Conservation (phyloP, 352 stramenopile species). For the Pythium aristosporum region DNA sequence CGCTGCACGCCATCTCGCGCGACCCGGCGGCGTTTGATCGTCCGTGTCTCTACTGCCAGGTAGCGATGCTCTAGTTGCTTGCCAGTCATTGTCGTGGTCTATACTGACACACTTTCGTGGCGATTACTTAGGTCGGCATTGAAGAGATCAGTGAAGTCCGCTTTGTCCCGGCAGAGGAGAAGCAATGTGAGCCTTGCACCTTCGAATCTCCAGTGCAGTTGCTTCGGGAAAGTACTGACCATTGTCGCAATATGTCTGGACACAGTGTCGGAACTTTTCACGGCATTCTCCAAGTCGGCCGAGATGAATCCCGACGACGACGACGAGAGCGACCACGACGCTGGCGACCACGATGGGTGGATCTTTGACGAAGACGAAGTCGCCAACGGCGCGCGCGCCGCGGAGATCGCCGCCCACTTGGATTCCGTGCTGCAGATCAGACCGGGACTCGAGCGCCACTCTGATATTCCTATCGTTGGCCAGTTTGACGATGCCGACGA, state of each 20-base stretch:
- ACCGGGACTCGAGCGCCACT: constrained; percentile 35
- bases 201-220: not conserved
- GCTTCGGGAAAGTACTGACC: not conserved
- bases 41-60: constrained; percentile 82
- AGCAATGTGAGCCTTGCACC: constrained; percentile 44
- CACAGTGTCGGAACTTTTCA: constrained; percentile 70
- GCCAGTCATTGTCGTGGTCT: not conserved
- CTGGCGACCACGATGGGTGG: constrained; percentile 46
- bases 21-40: constrained; percentile 58
- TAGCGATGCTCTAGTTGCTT: constrained; percentile 2
- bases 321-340: constrained; percentile 33
- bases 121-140: constrained; percentile 42
- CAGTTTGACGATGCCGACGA: constrained; percentile 86
- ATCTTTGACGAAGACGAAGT: constrained; percentile 86
- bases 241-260: not conserved
- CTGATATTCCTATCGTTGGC: constrained; percentile 35
- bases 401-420: constrained; percentile 59
- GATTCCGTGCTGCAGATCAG: constrained; percentile 72
- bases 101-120: not conserved
- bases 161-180: constrained; percentile 66
- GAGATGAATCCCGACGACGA: constrained; percentile 83
- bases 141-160: constrained; percentile 72
- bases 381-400: constrained; percentile 53
- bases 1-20: constrained; percentile 76
- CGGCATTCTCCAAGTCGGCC: constrained; percentile 74